Base-by-base conservation (phyloP, 1,139 yeast species). In the Ogataea hybrid region DNA sequence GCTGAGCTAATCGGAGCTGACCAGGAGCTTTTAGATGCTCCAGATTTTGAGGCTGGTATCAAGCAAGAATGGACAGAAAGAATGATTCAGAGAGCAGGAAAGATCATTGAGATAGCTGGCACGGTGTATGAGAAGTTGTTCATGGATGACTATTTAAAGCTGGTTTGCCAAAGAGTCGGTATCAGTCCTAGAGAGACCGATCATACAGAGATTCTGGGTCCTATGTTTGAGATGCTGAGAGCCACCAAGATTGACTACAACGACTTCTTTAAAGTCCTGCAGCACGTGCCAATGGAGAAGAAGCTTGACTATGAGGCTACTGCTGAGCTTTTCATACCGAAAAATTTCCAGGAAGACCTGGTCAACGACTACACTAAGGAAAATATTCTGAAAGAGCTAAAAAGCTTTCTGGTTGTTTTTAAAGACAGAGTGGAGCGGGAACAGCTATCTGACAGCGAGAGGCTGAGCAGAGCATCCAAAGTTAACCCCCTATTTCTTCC, bases 401-500 rank as follows among this genome's bases (percentile, higher is more conserved):
- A 50, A 16, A 55, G 59, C 3, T 77, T 81, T 76, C 57, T 77
- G 23, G 59, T 55, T 1, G 54, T 54, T 1, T 76, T 68, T 61
- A 64, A 64, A 25, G 59, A 61, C 5, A 62, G 81, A 37, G 51
- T 78, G 40, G 59, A 62, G 51, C 53, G 54, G 14, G 67, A 72
- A 54, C 55, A 68, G 3, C 57, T 65, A 21, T 51, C 64, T 0
- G 66, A 67, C 28, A 64, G 63, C 14, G 58, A 53, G 5, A 69
- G 85, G 30, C 53, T 53, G 5, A 52, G 50, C 3, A 54, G 70
- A 8, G 76, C 88, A 45, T 56, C 65, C 11, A 42, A 52, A 2
- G 70, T 67, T 41, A 92, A 92, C 57, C 98, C 98, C 3, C 58
- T 77, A 29, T 90, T 92, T 57, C 72, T 86, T 12, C 95, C 96